These are phyloP conservation scores for Colletotrichum scovillei DNA, from an alignment of 2,329 filamentous ascomycete species.

Conservation along the genomic window DNA sequence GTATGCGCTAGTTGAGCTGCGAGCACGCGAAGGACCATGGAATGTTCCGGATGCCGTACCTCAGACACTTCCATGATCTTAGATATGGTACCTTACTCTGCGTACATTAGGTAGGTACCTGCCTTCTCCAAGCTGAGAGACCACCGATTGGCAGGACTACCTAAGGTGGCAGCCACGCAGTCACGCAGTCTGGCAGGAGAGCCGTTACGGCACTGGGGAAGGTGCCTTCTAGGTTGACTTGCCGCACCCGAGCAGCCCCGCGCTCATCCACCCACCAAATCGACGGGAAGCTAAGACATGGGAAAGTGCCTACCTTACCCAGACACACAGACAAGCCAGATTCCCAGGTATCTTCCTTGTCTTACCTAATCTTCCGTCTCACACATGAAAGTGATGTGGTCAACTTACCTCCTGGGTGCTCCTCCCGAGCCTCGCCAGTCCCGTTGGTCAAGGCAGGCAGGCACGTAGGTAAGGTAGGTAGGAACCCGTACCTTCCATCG, in stretches of 20 bases:
- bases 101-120: too few relatives aligned
- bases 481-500: neutral
- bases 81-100: too few relatives aligned
- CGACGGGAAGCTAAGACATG: too few relatives aligned
- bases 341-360: neutral
- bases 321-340: neutral
- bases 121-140: neutral
- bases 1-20: neutral
- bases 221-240: neutral
- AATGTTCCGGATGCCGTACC: neutral
- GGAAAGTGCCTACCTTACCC: neutral
- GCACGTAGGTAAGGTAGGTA: neutral
- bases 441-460: neutral
- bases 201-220: neutral
- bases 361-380: neutral
- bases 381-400: too few relatives aligned
- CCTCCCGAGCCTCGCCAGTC: neutral
- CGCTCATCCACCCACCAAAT: neutral
- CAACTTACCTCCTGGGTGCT: neutral
- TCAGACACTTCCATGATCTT: neutral
- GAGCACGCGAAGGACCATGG: neutral
- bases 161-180: too few relatives aligned
- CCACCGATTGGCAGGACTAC: too few relatives aligned
- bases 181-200: neutral
- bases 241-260: neutral